phyloP scores from a whole-genome alignment of 148 eudicot species.

The Rhododendron ferrugineum region DNA sequence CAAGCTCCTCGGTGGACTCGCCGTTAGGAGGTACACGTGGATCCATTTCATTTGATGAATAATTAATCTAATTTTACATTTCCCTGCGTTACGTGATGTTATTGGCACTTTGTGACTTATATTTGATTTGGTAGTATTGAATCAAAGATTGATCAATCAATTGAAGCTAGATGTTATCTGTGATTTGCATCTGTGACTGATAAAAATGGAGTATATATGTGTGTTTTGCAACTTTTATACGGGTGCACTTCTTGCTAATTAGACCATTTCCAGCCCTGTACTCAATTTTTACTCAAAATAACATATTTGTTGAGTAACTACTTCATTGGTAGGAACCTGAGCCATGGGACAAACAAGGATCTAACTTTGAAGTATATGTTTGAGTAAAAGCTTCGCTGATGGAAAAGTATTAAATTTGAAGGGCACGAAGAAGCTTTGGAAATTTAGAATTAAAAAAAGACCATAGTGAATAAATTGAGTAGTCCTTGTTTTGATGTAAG shows the following conservation, averaged over 20 bases:
- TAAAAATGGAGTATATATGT: neutral
- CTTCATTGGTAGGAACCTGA: neutral
- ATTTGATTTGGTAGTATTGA: neutral
- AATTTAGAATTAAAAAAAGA: neutral
- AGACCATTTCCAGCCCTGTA: neutral
- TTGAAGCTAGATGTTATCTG: neutral
- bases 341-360: neutral
- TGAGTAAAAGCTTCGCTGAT: neutral
- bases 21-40: constrained; percentile 40
- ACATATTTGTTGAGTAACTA: neutral
- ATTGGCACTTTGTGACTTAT: neutral
- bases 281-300: neutral
- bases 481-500: neutral
- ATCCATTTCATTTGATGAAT: neutral
- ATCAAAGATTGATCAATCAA: neutral
- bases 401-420: neutral
- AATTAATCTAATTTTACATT: no score
- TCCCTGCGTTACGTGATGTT: neutral
- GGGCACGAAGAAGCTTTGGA: neutral
- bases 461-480: neutral
- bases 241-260: neutral
- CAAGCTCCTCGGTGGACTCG: constrained; percentile 67
- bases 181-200: neutral
- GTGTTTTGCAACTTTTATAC: neutral
- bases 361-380: neutral